Evolutionary conservation across 2,329 filamentous ascomycete genomes (phyloP).

Genomic region (Pyricularia sp.): DNA sequence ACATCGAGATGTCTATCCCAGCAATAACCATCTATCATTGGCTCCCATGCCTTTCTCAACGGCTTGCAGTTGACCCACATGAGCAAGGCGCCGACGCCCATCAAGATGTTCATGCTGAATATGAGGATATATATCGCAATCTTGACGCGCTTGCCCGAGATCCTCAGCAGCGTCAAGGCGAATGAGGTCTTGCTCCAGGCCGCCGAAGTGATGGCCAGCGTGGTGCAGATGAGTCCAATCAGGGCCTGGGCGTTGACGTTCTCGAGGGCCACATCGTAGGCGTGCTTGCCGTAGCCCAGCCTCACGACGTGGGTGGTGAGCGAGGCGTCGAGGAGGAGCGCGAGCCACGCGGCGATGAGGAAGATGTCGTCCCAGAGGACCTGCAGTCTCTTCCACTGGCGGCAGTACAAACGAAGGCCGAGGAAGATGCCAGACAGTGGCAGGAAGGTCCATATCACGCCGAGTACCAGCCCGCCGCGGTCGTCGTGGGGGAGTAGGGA

Average conservation of each 20-base stretch:
- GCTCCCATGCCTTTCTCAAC: constrained; percentile 10
- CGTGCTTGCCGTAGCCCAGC: constrained; percentile 14
- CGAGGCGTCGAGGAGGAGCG: not conserved
- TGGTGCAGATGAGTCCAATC: constrained; percentile 3
- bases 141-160: constrained; percentile 6
- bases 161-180: constrained; percentile 8
- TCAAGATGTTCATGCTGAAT: constrained; percentile 3
- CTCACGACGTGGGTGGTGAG: not conserved
- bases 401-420: constrained; percentile 18
- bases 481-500: constrained; percentile 7
- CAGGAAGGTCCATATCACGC: constrained; percentile 11
- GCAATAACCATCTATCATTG: constrained; percentile 7
- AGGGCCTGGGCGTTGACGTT: constrained; percentile 11
- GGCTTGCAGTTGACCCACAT: constrained; percentile 16
- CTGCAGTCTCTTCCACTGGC: constrained; percentile 3
- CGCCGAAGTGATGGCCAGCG: constrained; percentile 4
- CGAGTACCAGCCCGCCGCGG: constrained; percentile 12
- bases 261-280: constrained; percentile 11
- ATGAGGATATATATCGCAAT: constrained; percentile 3
- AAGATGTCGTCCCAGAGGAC: not conserved
- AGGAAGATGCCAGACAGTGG: constrained; percentile 12
- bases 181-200: constrained; percentile 8
- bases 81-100: constrained; percentile 8
- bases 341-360: not conserved
- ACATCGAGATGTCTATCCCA: not conserved